Percentiles rank a stretch among this genome's conserved stretches.
phyloP scores from a whole-genome alignment of 1,284 basidiomycete species.

The Ustilago crameri region DNA sequence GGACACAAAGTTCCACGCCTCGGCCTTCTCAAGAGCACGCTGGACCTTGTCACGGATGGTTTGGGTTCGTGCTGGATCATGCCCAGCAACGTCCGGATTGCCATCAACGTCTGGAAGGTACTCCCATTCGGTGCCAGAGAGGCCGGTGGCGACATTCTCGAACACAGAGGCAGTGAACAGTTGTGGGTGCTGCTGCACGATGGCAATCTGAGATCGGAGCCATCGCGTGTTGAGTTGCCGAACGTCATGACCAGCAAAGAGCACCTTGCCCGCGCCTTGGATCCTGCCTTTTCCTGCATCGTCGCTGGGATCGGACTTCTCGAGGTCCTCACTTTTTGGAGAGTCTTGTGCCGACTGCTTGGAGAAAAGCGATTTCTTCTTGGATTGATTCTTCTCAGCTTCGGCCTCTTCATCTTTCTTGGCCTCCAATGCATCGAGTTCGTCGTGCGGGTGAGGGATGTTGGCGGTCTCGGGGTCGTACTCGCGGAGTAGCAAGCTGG shows the following conservation, averaged over 20 bases:
- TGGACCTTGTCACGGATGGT: slow-evolving; percentile 64
- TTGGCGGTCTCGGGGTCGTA: slow-evolving; percentile 69
- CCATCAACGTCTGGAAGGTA: slow-evolving; percentile 47
- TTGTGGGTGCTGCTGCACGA: slow-evolving; percentile 70
- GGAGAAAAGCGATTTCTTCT: slow-evolving; percentile 21
- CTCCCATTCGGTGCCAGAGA: slow-evolving; percentile 54
- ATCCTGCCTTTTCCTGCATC: slow-evolving; percentile 32
- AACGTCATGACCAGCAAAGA: slow-evolving; percentile 66
- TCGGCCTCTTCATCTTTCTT: slow-evolving; percentile 8
- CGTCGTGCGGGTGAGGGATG: slow-evolving; percentile 44
- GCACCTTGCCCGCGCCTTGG: slow-evolving; percentile 54
- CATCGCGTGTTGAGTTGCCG: slow-evolving; percentile 69
- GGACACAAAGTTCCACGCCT: slow-evolving; percentile 69
- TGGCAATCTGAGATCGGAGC: slow-evolving; percentile 69
- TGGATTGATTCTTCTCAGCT: not conserved
- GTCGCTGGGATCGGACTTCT: slow-evolving; percentile 21
- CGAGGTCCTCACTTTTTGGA: slow-evolving; percentile 14
- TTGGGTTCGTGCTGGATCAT: slow-evolving; percentile 29
- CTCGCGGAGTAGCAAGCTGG: slow-evolving; percentile 68
- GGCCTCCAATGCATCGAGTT: slow-evolving; percentile 16
- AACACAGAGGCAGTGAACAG: slow-evolving; percentile 64
- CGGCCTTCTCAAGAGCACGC: slow-evolving; percentile 65
- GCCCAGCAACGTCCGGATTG: slow-evolving; percentile 12
- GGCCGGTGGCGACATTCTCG: slow-evolving; percentile 65
- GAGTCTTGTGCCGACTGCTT: slow-evolving; percentile 11